Percentiles rank a stretch among this genome's conserved stretches.
Evolutionary conservation across 169 alveolate species (phyloP).

Genomic region (Plasmodium cynomolgi): DNA sequence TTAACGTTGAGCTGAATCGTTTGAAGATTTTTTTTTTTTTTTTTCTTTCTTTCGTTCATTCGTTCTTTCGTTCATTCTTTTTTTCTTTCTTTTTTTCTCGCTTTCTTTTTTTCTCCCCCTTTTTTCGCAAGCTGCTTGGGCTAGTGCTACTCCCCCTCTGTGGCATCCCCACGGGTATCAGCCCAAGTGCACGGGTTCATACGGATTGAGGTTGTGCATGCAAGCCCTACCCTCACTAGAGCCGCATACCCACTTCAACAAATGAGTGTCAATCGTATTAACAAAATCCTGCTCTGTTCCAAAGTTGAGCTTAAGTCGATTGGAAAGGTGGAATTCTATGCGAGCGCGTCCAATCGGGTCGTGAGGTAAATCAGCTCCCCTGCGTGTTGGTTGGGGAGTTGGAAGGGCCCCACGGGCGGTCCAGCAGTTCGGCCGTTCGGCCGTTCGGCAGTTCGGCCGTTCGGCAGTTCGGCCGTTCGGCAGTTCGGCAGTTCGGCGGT

Average conservation of each 20-base stretch:
- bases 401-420: neutral
- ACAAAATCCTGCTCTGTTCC: slow-evolving; percentile 39
- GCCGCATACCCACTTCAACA: neutral
- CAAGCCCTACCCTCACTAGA: neutral
- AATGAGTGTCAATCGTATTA: slow-evolving; percentile 57
- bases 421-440: neutral
- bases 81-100: too few relatives aligned
- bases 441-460: too few relatives aligned
- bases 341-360: slow-evolving; percentile 11
- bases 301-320: slow-evolving; percentile 27
- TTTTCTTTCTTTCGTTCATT: too few relatives aligned
- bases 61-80: too few relatives aligned
- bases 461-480: neutral
- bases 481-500: too few relatives aligned
- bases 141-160: neutral
- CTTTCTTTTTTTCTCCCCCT: neutral
- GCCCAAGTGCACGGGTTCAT: neutral
- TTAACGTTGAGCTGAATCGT: neutral
- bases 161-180: neutral
- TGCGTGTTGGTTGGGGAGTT: neutral
- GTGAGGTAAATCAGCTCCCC: slow-evolving; percentile 17
- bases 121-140: neutral
- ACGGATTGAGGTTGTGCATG: neutral
- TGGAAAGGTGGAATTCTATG: slow-evolving; percentile 42
- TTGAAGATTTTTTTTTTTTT: neutral